Conservation (phyloP, 768 basidiomycete genomes). For the Kwoniella shandongensis region DNA sequence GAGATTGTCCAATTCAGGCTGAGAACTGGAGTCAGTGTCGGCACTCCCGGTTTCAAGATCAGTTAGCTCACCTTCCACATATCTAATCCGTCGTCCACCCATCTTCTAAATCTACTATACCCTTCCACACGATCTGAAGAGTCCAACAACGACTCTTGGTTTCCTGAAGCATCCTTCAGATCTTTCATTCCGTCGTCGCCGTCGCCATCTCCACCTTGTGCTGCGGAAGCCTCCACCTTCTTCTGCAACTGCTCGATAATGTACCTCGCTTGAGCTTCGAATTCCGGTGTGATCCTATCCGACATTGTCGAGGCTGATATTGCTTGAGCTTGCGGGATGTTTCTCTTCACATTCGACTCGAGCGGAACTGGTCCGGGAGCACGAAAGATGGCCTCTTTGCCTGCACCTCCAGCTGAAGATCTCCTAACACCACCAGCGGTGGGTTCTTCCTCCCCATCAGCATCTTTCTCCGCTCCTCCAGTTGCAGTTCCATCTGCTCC, state of each 20-base stretch:
- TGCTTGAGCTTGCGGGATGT: constrained; percentile 50
- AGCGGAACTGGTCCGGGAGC: constrained; percentile 41
- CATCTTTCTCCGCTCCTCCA: constrained; percentile 10
- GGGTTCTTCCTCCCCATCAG: constrained; percentile 22
- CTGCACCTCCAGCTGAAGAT: constrained; percentile 9
- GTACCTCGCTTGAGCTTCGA: constrained; percentile 51
- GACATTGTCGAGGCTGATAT: constrained; percentile 46
- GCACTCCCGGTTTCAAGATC: no score
- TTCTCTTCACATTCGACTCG: constrained; percentile 47
- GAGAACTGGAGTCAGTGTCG: neutral
- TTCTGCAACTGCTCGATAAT: constrained; percentile 48
- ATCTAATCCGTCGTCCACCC: constrained; percentile 54
- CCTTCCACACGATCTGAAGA: constrained; percentile 50
- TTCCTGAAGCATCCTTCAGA: constrained; percentile 20
- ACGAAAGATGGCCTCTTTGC: constrained; percentile 39
- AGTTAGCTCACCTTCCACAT: constrained; percentile 51
- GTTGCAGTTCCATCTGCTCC: neutral
- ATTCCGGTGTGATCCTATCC: constrained; percentile 48
- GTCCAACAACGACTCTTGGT: constrained; percentile 43
- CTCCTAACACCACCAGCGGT: constrained; percentile 4
- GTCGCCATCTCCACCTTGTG: constrained; percentile 21
- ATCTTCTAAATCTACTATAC: constrained; percentile 47
- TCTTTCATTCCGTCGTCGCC: constrained; percentile 27
- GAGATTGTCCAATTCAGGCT: constrained; percentile 93
- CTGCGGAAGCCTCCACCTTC: constrained; percentile 32